These are phyloP conservation scores for Petunia hybrid DNA, from an alignment of 305 asterid genomes.

Conservation along the genomic window DNA sequence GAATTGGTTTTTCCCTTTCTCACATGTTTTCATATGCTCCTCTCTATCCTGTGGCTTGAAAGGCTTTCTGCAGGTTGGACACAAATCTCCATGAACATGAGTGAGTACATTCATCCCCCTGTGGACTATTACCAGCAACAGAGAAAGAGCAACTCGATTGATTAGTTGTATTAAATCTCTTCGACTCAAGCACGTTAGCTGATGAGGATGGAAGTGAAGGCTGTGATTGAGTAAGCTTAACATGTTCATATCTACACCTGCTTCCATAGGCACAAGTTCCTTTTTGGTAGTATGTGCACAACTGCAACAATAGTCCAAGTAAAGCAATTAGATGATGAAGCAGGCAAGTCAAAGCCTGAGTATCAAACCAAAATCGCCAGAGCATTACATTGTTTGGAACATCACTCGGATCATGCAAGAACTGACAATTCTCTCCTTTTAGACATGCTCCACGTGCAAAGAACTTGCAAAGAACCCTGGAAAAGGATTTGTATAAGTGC, in stretches of 20 bases:
- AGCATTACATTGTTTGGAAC: constrained; percentile 69
- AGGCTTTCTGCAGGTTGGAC: constrained; percentile 80
- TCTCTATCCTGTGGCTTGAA: constrained; percentile 83
- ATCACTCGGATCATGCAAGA: constrained; percentile 82
- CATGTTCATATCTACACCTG: constrained; percentile 86
- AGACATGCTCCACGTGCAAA: constrained; percentile 93
- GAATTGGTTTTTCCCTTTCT: constrained; percentile 69
- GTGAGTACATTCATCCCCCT: constrained; percentile 73
- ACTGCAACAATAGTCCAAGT: constrained; percentile 51
- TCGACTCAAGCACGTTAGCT: constrained; percentile 43
- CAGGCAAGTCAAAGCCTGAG: neutral
- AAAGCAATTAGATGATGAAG: neutral
- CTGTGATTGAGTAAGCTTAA: constrained; percentile 57
- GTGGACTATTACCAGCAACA: constrained; percentile 89
- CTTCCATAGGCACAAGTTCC: constrained; percentile 84
- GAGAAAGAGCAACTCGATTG: constrained; percentile 82
- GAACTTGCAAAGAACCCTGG: constrained; percentile 95
- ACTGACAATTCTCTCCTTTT: constrained; percentile 93
- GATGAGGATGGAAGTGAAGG: constrained; percentile 32
- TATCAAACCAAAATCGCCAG: constrained; percentile 37
- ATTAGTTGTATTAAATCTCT: constrained; percentile 60
- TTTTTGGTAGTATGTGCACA: constrained; percentile 83
- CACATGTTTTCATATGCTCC: constrained; percentile 72
- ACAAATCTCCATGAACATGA: constrained; percentile 81
- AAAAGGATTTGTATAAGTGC: constrained; percentile 16